phyloP scores from a whole-genome alignment of 495 filamentous ascomycete species.

The Xylaria curta region DNA sequence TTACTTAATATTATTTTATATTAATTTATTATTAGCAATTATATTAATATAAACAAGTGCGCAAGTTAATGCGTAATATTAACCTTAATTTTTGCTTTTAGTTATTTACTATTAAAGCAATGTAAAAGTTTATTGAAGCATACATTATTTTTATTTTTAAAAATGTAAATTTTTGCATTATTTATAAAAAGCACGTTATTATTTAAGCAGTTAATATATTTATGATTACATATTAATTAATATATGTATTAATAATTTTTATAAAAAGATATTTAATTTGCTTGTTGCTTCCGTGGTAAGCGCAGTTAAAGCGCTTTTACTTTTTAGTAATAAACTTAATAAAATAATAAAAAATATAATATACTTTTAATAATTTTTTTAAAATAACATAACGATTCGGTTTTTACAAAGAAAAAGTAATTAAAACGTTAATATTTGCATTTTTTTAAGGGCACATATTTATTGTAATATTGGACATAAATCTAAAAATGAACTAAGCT shows the following conservation, averaged over 20 bases:
- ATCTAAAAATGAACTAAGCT: too few species aligned
- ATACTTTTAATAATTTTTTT: background rate
- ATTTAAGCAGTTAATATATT: background rate
- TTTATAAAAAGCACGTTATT: background rate
- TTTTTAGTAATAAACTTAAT: background rate
- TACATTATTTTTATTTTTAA: background rate
- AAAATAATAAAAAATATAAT: background rate
- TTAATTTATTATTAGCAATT: too few species aligned
- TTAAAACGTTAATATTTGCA: too few species aligned
- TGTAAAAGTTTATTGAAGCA: too few species aligned
- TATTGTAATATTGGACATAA: too few species aligned
- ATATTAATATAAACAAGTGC: background rate
- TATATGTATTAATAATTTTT: background rate
- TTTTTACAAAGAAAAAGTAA: too few species aligned
- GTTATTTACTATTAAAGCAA: background rate
- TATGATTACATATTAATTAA: background rate
- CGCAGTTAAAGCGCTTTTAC: background rate
- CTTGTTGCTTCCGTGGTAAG: background rate
- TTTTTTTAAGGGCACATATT: too few species aligned
- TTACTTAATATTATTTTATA: too few species aligned
- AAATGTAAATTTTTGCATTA: background rate
- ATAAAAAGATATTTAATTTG: background rate
- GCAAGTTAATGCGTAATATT: background rate
- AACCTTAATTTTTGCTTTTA: too few species aligned
- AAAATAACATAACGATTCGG: background rate